A percentile compares a stretch with the other conserved stretches of the same genome.
Evolutionary conservation across 2,329 filamentous ascomycete species (phyloP).

Genomic region (Phialophora macrospora): DNA sequence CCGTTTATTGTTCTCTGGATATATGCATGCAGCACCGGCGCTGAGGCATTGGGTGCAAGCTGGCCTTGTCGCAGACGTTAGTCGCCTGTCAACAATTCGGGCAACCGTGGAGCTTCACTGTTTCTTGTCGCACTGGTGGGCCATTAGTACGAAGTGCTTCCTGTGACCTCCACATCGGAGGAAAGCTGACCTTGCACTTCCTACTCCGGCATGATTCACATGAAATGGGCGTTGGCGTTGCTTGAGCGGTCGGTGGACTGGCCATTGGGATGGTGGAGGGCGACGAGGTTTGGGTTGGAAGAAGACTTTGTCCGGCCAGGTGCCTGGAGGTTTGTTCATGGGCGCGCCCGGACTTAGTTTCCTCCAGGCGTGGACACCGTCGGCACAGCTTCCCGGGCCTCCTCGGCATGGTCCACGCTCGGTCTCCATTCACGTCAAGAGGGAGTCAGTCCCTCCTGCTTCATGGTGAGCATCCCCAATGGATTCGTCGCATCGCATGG

Average conservation of each 20-base stretch:
- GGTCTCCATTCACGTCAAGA: neutral
- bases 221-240: neutral
- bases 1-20: constrained; percentile 42
- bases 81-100: neutral
- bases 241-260: neutral
- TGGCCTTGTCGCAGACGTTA: neutral
- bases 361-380: neutral
- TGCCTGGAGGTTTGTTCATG: neutral
- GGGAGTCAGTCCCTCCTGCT: neutral
- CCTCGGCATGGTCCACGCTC: neutral
- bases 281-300: neutral
- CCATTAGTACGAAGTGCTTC: neutral
- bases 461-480: neutral
- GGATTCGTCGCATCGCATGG: neutral
- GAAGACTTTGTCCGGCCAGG: constrained; percentile 1
- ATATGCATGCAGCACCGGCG: constrained; percentile 33
- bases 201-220: constrained; percentile 35
- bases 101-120: neutral
- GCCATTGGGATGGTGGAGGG: neutral
- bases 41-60: constrained; percentile 26
- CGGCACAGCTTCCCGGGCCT: neutral
- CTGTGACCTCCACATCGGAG: neutral
- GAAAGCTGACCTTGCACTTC: constrained; percentile 28
- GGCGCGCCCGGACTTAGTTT: neutral
- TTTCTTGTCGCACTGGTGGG: constrained; percentile 9